Conservation (phyloP, 805 yeast genomes). For the Kuraishia molischiana region DNA sequence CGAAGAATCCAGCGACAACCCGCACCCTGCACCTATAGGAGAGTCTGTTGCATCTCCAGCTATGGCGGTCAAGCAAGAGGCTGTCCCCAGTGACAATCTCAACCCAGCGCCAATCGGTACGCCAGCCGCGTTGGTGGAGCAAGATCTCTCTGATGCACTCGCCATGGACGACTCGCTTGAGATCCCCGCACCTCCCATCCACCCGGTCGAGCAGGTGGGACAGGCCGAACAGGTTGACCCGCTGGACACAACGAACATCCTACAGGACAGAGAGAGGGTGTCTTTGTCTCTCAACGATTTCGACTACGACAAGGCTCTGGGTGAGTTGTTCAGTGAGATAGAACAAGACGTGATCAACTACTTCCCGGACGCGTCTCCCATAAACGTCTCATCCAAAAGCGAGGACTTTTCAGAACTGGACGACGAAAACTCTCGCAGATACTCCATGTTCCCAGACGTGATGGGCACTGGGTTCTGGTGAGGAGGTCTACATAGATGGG, state of each 20-base stretch:
- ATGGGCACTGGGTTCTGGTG: constrained; percentile 20
- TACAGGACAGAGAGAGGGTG: too few species aligned
- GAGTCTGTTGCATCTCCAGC: neutral
- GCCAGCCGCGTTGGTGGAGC: too few species aligned
- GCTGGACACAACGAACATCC: neutral
- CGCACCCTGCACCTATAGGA: neutral
- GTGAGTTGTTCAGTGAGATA: constrained; percentile 19
- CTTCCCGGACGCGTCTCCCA: neutral
- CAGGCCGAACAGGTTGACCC: neutral
- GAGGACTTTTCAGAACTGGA: neutral
- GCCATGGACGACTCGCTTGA: neutral
- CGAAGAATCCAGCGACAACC: neutral
- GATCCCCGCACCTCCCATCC: neutral
- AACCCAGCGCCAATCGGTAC: neutral
- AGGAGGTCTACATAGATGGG: too few species aligned
- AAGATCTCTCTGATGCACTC: too few species aligned
- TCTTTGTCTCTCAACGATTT: too few species aligned
- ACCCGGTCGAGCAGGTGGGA: neutral
- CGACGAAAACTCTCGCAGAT: neutral
- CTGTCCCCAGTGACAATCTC: neutral
- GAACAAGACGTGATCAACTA: constrained; percentile 19
- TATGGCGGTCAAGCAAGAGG: neutral
- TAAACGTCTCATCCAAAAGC: neutral
- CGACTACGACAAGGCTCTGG: constrained; percentile 1
- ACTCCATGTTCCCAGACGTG: constrained; percentile 9